Evolutionary conservation across 164 flowering plant species (phyloP).

Genomic region (Houttuynia cordata): DNA sequence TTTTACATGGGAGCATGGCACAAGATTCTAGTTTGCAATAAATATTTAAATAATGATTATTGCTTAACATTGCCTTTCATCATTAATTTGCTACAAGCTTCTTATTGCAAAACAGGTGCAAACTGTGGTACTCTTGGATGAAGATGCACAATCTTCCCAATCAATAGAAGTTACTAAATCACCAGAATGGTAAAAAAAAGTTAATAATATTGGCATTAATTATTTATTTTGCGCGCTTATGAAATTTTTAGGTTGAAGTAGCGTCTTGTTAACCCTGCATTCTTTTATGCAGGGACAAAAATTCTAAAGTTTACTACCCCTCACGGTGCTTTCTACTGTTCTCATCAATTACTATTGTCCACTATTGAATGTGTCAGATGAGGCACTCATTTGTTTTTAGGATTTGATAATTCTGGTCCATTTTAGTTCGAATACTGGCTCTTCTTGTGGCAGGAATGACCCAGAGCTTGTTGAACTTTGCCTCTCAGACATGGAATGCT

Average conservation of each 20-base stretch:
- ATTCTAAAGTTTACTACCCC: slow-evolving; percentile 61
- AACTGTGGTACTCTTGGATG: slow-evolving; percentile 57
- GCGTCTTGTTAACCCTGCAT: neutral
- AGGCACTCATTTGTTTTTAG: neutral
- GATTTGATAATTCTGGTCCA: neutral
- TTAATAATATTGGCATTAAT: neutral
- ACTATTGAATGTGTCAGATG: neutral
- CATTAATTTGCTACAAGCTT: neutral
- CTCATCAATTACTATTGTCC: neutral
- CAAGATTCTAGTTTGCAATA: neutral
- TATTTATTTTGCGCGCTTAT: neutral
- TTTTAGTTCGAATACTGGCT: neutral
- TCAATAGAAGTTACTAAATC: slow-evolving; percentile 16
- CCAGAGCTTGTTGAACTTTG: slow-evolving; percentile 62
- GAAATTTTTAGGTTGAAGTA: neutral
- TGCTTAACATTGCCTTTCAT: neutral
- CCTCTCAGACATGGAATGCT: slow-evolving; percentile 50
- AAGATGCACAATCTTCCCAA: slow-evolving; percentile 33
- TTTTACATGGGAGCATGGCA: no score
- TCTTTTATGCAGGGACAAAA: slow-evolving; percentile 30
- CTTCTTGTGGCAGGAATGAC: slow-evolving; percentile 48
- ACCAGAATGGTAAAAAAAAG: slow-evolving; percentile 29
- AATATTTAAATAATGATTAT: neutral
- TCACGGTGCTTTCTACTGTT: slow-evolving; percentile 43
- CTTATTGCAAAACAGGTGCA: slow-evolving; percentile 17